Evolutionary conservation across 345 rosid species (phyloP).

Genomic region (Dipteronia sinensis): DNA sequence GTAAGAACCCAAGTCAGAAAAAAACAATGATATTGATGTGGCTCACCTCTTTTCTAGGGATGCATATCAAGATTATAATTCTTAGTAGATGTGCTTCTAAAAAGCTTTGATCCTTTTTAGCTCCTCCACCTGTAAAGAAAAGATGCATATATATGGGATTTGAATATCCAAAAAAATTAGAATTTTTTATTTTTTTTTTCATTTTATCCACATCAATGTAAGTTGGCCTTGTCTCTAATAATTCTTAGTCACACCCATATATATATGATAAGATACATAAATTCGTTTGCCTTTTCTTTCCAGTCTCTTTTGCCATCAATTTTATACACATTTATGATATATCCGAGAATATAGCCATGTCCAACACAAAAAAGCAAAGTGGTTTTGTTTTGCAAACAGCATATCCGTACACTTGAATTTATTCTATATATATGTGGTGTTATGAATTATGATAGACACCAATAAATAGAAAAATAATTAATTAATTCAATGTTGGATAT

Average conservation of each 20-base stretch:
- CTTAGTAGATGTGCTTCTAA: background rate
- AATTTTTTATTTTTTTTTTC: slow-evolving; percentile 9
- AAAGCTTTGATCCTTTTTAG: slow-evolving; percentile 30
- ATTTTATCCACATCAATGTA: slow-evolving; percentile 13
- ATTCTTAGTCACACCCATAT: background rate
- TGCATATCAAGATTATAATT: slow-evolving; percentile 14
- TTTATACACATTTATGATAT: background rate
- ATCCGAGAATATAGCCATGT: slow-evolving; percentile 7
- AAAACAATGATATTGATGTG: too few relatives aligned
- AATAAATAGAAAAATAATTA: too few relatives aligned
- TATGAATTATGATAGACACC: background rate
- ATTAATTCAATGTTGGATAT: background rate
- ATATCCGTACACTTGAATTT: slow-evolving; percentile 1
- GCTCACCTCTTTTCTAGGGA: too few relatives aligned
- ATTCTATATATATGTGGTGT: background rate
- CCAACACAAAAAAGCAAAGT: background rate
- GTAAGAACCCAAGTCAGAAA: slow-evolving; percentile 29
- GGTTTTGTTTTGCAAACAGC: background rate
- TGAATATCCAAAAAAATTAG: slow-evolving; percentile 24
- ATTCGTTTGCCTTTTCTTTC: slow-evolving; percentile 13
- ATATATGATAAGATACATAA: background rate
- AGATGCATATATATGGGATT: slow-evolving; percentile 11
- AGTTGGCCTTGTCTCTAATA: background rate
- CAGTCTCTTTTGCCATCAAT: slow-evolving; percentile 13
- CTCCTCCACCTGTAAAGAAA: slow-evolving; percentile 11